Evolutionary conservation across 176 grass and related monocot species (phyloP), one percentile per base, ranked within the genome.

Genomic region (Tillandsia leiboldiana): DNA sequence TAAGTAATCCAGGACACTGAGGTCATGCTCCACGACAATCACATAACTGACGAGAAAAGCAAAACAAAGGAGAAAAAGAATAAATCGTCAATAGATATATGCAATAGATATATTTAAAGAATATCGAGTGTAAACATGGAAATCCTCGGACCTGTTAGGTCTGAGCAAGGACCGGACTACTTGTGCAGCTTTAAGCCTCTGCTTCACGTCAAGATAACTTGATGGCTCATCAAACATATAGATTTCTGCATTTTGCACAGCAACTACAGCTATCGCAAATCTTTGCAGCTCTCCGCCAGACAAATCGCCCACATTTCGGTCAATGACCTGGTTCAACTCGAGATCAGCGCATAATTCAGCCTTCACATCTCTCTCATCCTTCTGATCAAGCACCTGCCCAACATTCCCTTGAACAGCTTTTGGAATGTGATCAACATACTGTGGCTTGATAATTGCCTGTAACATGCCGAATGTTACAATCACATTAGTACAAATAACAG

Each of bases 171-270:
- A 96, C 49, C 83, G 73, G 65, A 96, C 23, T 20, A 96, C 92
- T 86, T 71, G 80, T 67, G 85, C 90, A 77, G 89, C 89, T 86
- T 97, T 92, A 42, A 97, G 89, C 73, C 93, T 84, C 82, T 96
- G 92, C 72, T 83, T 96, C 28, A 96, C 86, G 78, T 96, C 86
- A 63, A 96, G 88, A 73, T 89, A 96, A 75, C 83, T 91, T 73
- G 83, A 87, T 51, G 92, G 83, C 53, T 96, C 92, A 71, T 96
- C 88, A 51, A 96, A 91, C 88, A 89, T 91, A 79, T 79, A 96
- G 56, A 92, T 79, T 50, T 92, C 86, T 1, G 89, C 94, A 80
- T 90, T 87, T 80, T 92, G 89, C 58, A 92, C 68, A 63, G 89
- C 89, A 75, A 79, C 82, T 68, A 89, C 86, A 68, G 94, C 89